Evolutionary conservation across 2,329 filamentous ascomycete genomes (phyloP), one percentile per base, ranked within the genome.

Genomic region (Seiridium cupressi): DNA sequence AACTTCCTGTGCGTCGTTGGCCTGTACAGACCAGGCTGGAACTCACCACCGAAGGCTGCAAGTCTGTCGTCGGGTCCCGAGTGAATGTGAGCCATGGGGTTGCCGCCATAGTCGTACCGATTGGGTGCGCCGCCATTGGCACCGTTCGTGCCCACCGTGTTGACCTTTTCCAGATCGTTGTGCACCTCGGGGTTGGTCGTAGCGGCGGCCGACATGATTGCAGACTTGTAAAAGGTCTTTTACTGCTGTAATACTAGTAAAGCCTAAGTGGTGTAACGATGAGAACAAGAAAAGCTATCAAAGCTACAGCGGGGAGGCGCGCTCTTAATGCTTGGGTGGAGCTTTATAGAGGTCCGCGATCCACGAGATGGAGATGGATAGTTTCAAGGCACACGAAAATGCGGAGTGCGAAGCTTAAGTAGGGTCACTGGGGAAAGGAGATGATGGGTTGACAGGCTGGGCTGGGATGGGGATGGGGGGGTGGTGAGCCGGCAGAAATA

Each of bases 11-110:
- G 82, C 75, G 86, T 84, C 57, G 79, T 77, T 7, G 86, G 79
- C 75, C 83, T 86, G 81, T 89, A 84, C 49, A 82, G 74, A 77
- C 89, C 88, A 56, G 89, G 89, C 74, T 92, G 88, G 74, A 91
- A 87, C 69, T 89, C 87, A 77, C 89, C 89, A 65, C 88, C 89
- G 69, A 90, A 90, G 68, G 89, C 83, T 56, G 83, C 80, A 49
- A 87, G 71, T 7, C 77, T 72, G 8, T 68, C 65, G 13, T 76
- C 75, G 9, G 63, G 58, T 44, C 71, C 71, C 5, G 71, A 61
- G 64, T 77, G 74, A 35, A 71, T 64, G 58, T 74, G 70, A 57
- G 69, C 73, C 54, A 76, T 72, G 7, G 78, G 78, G 69, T 80
- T 79, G 65, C 70, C 70, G 59, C 74, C 73, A 60, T 73, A 75